These are phyloP conservation scores for Boletus patriciae DNA, from an alignment of 768 basidiomycete genomes.

Conservation along the genomic window DNA sequence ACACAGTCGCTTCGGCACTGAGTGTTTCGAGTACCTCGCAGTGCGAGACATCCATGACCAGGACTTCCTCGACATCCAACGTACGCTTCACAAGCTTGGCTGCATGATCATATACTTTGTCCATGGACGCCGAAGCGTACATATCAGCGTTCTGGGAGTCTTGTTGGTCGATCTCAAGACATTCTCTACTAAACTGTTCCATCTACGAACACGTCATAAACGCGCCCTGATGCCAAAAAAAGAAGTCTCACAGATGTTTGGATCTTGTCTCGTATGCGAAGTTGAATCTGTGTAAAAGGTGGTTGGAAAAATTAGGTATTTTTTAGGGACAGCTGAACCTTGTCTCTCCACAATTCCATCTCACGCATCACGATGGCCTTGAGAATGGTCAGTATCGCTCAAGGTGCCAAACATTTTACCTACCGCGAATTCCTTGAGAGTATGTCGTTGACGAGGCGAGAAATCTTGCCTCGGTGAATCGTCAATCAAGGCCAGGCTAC, in stretches of 20 bases:
- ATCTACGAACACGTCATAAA: constrained; percentile 48
- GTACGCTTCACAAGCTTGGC: constrained; percentile 87
- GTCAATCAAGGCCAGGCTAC: constrained; percentile 79
- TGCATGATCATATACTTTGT: constrained; percentile 87
- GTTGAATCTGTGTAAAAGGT: constrained; percentile 61
- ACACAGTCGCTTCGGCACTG: constrained; percentile 56
- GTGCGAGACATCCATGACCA: constrained; percentile 90
- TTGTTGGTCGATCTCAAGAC: constrained; percentile 78
- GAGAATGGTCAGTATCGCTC: constrained; percentile 4
- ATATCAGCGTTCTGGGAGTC: constrained; percentile 28
- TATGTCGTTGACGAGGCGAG: constrained; percentile 84
- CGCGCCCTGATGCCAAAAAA: not conserved
- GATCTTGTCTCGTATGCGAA: constrained; percentile 86
- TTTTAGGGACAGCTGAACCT: constrained; percentile 45
- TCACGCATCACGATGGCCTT: constrained; percentile 89
- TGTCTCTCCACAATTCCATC: constrained; percentile 94
- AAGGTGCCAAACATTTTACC: constrained; percentile 11
- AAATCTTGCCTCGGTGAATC: constrained; percentile 83
- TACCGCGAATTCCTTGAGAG: constrained; percentile 89
- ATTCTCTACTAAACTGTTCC: constrained; percentile 95
- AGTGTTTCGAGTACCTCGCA: constrained; percentile 82
- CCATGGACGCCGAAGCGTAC: constrained; percentile 57
- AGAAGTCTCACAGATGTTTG: constrained; percentile 70
- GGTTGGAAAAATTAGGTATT: not conserved
- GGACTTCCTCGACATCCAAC: constrained; percentile 87